These are phyloP conservation scores for Plasmopara viticola DNA, from an alignment of 352 stramenopile genomes.

Conservation along the genomic window DNA sequence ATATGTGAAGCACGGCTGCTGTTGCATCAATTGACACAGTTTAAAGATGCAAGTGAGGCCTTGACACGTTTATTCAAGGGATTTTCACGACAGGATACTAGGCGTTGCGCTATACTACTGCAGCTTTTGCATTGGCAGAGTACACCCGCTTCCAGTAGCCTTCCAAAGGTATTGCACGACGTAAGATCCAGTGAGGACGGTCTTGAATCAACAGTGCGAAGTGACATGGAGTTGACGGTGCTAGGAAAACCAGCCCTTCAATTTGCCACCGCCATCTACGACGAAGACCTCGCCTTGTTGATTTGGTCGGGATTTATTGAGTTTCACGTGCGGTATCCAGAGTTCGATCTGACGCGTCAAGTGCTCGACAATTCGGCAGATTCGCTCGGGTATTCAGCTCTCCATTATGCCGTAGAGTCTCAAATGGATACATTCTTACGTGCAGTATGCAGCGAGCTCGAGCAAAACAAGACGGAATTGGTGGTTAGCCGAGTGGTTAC, in stretches of 20 bases:
- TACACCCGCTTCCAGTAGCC: conserved; percentile 12
- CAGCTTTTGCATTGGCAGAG: conserved; percentile 51
- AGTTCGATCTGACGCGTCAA: conserved; percentile 50
- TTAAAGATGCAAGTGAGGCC: conserved; percentile 38
- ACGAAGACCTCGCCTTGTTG: conserved; percentile 65
- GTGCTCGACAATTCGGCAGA: conserved; percentile 66
- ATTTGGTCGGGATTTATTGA: conserved; percentile 53
- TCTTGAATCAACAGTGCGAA: conserved; percentile 3
- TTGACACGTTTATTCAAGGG: conserved; percentile 43
- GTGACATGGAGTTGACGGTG: conserved; percentile 43
- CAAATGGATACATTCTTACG: conserved; percentile 52
- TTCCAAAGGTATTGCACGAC: conserved; percentile 32
- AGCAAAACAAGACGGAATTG: conserved; percentile 10
- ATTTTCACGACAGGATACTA: conserved; percentile 14
- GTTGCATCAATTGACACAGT: conserved; percentile 55
- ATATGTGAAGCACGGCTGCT: conserved; percentile 27
- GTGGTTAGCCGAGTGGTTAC: conserved; percentile 30
- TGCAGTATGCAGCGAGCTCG: conserved; percentile 24
- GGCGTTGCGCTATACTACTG: conserved; percentile 23
- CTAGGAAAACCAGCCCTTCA: conserved; percentile 76
- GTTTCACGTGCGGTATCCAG: conserved; percentile 32
- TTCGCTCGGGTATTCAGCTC: conserved; percentile 53
- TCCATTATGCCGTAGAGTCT: conserved; percentile 74
- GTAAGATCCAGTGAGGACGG: conserved; percentile 20
- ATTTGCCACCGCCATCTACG: conserved; percentile 80